Base-by-base conservation (phyloP, 2,329 filamentous ascomycete genomes). In the Aspergillus carbonarius region DNA sequence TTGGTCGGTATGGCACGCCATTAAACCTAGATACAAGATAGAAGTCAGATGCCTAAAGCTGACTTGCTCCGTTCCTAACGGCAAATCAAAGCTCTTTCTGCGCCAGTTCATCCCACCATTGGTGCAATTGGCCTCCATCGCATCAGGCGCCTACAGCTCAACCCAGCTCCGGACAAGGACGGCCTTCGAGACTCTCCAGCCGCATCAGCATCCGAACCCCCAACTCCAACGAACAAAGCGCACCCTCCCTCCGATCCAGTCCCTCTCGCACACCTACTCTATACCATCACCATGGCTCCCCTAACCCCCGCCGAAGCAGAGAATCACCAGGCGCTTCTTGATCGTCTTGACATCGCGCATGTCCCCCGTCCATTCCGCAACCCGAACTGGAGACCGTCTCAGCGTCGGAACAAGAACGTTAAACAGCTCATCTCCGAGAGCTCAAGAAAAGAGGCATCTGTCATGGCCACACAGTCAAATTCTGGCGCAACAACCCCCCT, bases 361-460 rank as follows among this genome's bases (percentile, higher is more conserved):
- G 86, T 91, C 72, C 87, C 87, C 68, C 96, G 96, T 79, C 89
- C 87, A 70, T 99, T 97, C 82, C 93, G 93, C 75, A 96, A 92
- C 73, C 82, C 89, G 2, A 80, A 86, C 74, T 99, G 95, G 95
- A 92, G 91, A 72, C 92, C 95, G 15, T 92, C 93, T 65, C 89
- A 93, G 76, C 92, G 95, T 53, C 91, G 95, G 76, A 99, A 99
- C 85, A 99, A 99, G 82, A 98, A 96, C 76, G 88, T 98, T 77
- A 98, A 98, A 78, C 91, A 96, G 68, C 95, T 99, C 62, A 83
- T 99, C 61, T 90, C 92, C 60, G 95, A 99, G 70, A 91, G 90
- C 12, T 86, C 90, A 20, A 89, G 92, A 67, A 91, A 90, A 72
- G 93, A 98, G 80, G 91, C 92, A n/a, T 96, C 92, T 3, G 83